Evolutionary conservation across 345 rosid genomes (phyloP).

Genomic region (Citropsis articulata): DNA sequence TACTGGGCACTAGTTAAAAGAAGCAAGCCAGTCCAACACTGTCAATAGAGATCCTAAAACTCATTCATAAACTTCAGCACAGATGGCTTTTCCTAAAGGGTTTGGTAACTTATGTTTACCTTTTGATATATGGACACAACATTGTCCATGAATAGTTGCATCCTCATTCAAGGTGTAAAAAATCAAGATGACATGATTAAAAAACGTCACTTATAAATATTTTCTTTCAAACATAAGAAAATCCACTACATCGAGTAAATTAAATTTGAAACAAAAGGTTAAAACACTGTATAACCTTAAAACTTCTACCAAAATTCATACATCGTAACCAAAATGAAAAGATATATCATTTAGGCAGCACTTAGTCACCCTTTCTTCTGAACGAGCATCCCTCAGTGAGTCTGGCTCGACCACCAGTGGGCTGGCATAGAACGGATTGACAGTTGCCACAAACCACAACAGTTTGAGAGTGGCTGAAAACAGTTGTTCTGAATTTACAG

Average conservation of each 20-base stretch:
- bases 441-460: conserved; percentile 74
- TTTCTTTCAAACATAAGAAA: neutral
- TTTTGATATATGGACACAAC: neutral
- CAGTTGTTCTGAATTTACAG: conserved; percentile 49
- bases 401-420: conserved; percentile 67
- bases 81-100: neutral
- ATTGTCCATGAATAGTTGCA: neutral
- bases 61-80: neutral
- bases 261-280: neutral
- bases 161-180: neutral
- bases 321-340: neutral
- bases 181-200: neutral
- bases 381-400: conserved; percentile 76
- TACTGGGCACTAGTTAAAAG: neutral
- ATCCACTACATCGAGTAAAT: neutral
- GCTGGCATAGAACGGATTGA: conserved; percentile 73
- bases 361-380: conserved; percentile 57
- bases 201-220: neutral
- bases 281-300: neutral
- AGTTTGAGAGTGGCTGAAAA: conserved; percentile 77
- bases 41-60: neutral
- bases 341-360: neutral
- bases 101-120: neutral
- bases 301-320: conserved; percentile 8
- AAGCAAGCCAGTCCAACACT: neutral